These are phyloP conservation scores for Brasilioporus rufonigricans DNA, from an alignment of 768 basidiomycete genomes.

Conservation along the genomic window DNA sequence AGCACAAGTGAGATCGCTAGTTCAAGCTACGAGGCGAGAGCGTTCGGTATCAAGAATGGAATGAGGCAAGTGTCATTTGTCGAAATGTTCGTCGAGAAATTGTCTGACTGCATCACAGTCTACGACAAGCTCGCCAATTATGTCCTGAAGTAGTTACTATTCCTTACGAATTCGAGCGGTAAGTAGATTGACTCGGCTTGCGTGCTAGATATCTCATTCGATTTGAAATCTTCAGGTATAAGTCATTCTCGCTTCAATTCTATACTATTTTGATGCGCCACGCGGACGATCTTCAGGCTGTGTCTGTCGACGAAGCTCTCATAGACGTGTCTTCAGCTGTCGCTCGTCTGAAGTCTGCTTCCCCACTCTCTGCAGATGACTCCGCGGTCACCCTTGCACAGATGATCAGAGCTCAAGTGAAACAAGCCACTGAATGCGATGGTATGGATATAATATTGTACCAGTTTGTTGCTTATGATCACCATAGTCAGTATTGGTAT, in stretches of 20 bases:
- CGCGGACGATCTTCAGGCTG: conserved; percentile 91
- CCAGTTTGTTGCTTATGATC: not conserved
- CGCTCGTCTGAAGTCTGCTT: conserved; percentile 31
- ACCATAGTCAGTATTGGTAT: conserved; percentile 85
- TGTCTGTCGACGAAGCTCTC: conserved; percentile 94
- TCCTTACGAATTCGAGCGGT: conserved; percentile 93
- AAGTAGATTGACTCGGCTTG: conserved; percentile 16
- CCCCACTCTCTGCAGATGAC: conserved; percentile 39
- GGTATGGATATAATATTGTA: conserved; percentile 39
- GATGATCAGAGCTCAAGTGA: conserved; percentile 72
- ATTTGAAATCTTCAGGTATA: conserved; percentile 57
- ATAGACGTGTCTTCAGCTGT: conserved; percentile 79
- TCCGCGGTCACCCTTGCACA: conserved; percentile 79
- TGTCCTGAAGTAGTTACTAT: conserved; percentile 75
- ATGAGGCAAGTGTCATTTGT: conserved; percentile 67
- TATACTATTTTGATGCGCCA: conserved; percentile 90
- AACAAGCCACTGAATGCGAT: conserved; percentile 80
- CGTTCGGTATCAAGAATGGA: conserved; percentile 86
- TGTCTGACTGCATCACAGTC: conserved; percentile 38
- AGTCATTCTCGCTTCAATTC: conserved; percentile 78
- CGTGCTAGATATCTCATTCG: not conserved
- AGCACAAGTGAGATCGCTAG: conserved; percentile 96
- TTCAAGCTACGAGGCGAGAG: conserved; percentile 89
- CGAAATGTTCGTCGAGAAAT: not conserved
- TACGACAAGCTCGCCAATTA: conserved; percentile 75